Evolutionary conservation across 176 grass and related monocot genomes (phyloP), one percentile per base, ranked within the genome.

Genomic region (Oryza punctata): DNA sequence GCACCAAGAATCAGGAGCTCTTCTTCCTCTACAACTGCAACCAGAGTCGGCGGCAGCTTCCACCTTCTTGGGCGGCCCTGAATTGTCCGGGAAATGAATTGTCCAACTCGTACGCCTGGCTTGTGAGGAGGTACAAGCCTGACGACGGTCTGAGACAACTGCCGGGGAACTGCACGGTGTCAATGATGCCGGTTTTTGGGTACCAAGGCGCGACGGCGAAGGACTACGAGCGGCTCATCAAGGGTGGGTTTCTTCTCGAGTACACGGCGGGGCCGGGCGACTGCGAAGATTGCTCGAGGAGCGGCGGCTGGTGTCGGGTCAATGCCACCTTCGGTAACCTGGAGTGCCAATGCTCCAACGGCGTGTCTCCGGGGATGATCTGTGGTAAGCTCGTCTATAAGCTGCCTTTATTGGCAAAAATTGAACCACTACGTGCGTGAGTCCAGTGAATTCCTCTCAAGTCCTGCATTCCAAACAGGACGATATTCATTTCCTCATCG

Each of bases 11-110:
- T 59, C 77, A 13, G 27, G 59, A 85, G 54, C 85, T 95, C 1
- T 25, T 90, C 43, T 92, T 90, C 67, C 63, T 90, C 18, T 79
- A 47, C 73, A 10, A 80, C 32, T 90, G 93, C 85, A 16, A 5
- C 4, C 10, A 4, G 10, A 61, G 49, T 18, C 14, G 15, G 0
- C 1, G 0, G 9, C 27, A 10, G 64, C 2, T 40, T 3, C 35
- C 6, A 0, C 5, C 16, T 1, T 6, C 73, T 24, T 71, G 63
- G 32, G 46, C 25, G 4, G 21, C 46, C 3, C 3, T 67, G 12
- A 75, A 10, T 16, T 64, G 15, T 40, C 9, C 23, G 0, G 6
- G 21, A 21, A 10, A 37, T 0, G 11, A 29, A 0, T 14, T 2
- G 7, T 7, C 0, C 43, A 68, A 41, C 25, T 26, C 69, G 1